Evolutionary conservation across 257 asterid genomes (phyloP).

Genomic region (Galeopsis tetrahit): DNA sequence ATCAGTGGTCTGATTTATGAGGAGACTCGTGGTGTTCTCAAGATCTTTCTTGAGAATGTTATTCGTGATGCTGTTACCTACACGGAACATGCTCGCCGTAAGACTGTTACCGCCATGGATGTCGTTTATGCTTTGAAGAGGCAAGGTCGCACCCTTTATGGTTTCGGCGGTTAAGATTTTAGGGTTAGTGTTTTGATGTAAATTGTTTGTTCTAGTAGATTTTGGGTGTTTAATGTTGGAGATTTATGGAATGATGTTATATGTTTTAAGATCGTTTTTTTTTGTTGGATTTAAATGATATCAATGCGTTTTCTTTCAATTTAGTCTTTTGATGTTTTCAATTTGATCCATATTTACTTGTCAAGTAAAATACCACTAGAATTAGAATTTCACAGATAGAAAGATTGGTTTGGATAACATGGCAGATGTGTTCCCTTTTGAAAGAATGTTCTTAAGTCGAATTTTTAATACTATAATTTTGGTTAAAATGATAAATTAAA

Average conservation of each 20-base stretch:
- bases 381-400: too few species aligned
- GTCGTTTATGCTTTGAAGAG: slow-evolving; percentile 57
- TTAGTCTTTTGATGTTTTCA: too few species aligned
- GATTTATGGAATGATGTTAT: not conserved
- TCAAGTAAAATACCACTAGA: too few species aligned
- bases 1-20: slow-evolving; percentile 59
- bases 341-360: too few species aligned
- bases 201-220: not conserved
- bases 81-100: slow-evolving; percentile 59
- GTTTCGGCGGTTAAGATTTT: slow-evolving; percentile 47
- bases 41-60: slow-evolving; percentile 53
- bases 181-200: slow-evolving; percentile 26
- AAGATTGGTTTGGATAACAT: too few species aligned
- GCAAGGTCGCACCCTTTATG: slow-evolving; percentile 55
- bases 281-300: slow-evolving; percentile 21
- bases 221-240: not conserved
- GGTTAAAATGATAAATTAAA: too few species aligned
- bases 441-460: too few species aligned
- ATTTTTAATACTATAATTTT: too few species aligned
- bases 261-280: slow-evolving; percentile 19
- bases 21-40: slow-evolving; percentile 56
- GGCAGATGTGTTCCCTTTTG: too few species aligned
- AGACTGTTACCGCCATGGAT: slow-evolving; percentile 61
- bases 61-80: slow-evolving; percentile 58
- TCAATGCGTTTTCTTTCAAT: not conserved